A percentile compares a stretch with the other conserved stretches of the same genome.
phyloP scores from a whole-genome alignment of 2,329 filamentous ascomycete species.

The Exophiala viscosa region DNA sequence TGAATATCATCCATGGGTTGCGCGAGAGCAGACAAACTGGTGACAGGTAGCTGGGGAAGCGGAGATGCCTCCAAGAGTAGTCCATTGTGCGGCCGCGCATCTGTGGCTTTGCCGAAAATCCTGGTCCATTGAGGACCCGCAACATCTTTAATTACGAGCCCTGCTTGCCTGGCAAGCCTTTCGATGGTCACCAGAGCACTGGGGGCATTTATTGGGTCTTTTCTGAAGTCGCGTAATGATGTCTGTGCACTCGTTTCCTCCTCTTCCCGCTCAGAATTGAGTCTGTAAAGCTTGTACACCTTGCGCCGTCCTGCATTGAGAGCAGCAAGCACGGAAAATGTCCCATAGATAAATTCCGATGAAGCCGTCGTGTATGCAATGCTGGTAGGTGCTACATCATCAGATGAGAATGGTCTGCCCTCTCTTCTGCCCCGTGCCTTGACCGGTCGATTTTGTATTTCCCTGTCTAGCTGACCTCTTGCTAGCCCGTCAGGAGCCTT shows the following conservation, averaged over 20 bases:
- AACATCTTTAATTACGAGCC: constrained; percentile 12
- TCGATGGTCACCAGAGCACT: constrained; percentile 10
- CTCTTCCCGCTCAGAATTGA: constrained; percentile 28
- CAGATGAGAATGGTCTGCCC: not conserved
- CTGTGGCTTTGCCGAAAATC: constrained; percentile 78
- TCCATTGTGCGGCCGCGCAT: constrained; percentile 82
- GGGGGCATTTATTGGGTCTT: not conserved
- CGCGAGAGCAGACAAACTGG: constrained; percentile 52
- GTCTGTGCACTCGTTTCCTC: not conserved
- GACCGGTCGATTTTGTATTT: not conserved
- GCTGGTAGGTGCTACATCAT: not conserved
- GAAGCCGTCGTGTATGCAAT: constrained; percentile 76
- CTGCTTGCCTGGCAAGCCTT: constrained; percentile 11
- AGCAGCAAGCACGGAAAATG: constrained; percentile 74
- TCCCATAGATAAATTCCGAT: constrained; percentile 88
- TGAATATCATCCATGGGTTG: constrained; percentile 53
- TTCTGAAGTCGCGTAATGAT: not conserved
- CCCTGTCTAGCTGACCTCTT: not conserved
- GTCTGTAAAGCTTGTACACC: constrained; percentile 78
- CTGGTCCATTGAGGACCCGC: constrained; percentile 55
- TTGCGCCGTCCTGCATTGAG: constrained; percentile 66
- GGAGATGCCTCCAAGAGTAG: constrained; percentile 83
- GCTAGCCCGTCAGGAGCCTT: not conserved
- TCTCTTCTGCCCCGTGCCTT: not conserved
- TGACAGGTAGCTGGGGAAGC: constrained; percentile 67